phyloP scores from a whole-genome alignment of 2,329 filamentous ascomycete species.

The Stemphylium beticola region DNA sequence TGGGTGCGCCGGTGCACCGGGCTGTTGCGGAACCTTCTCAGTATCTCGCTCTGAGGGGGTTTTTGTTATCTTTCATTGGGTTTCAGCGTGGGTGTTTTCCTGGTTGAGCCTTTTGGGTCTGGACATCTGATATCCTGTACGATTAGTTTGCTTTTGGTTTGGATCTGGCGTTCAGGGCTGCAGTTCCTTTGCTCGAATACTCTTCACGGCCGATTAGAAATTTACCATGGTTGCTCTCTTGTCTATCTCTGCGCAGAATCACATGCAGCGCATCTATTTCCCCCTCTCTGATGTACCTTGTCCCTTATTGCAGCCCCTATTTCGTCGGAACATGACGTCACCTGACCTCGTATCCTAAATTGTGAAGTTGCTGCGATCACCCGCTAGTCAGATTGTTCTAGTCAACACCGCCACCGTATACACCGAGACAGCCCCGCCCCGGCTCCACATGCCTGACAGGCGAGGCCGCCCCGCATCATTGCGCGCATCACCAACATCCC shows the following conservation, averaged over 20 bases:
- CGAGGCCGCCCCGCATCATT: slow-evolving; percentile 17
- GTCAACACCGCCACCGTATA: slow-evolving; percentile 1
- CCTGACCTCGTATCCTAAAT: neutral
- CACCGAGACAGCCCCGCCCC: slow-evolving; percentile 19
- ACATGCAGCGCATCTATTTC: neutral
- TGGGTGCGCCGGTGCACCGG: slow-evolving; percentile 21
- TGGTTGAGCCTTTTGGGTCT: slow-evolving; percentile 22
- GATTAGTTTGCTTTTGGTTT: slow-evolving; percentile 26
- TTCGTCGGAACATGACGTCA: neutral
- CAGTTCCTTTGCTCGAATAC: neutral
- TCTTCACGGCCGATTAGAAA: neutral
- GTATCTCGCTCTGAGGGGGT: slow-evolving; percentile 12
- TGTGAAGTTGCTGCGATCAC: neutral
- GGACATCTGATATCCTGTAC: slow-evolving; percentile 47
- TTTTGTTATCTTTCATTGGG: slow-evolving; percentile 19
- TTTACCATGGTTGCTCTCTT: neutral
- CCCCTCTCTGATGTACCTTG: no score
- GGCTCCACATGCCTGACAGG: slow-evolving; percentile 2
- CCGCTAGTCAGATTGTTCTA: slow-evolving; percentile 3
- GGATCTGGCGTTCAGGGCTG: neutral
- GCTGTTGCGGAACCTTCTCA: slow-evolving; percentile 18
- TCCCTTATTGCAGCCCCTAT: neutral
- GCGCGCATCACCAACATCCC: slow-evolving; percentile 8
- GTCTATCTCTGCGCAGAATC: neutral
- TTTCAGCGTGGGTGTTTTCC: slow-evolving; percentile 27